phyloP scores from a whole-genome alignment of 495 filamentous ascomycete species.

The Penicillium argentinense region DNA sequence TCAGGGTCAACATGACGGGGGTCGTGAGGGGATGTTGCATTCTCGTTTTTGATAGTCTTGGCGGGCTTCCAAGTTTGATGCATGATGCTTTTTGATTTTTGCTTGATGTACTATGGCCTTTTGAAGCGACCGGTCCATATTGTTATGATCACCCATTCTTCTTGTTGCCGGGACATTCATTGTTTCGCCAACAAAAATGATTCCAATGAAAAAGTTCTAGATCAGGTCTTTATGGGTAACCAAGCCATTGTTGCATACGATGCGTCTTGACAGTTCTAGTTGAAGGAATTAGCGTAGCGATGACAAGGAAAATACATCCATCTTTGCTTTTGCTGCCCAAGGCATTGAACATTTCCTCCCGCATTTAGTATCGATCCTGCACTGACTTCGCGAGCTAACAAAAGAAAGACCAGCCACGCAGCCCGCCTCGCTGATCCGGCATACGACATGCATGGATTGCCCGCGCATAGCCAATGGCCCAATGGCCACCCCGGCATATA shows the following conservation, averaged over 20 bases:
- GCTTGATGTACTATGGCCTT: constrained; percentile 9
- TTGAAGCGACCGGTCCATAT: constrained; percentile 31
- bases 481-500: constrained; percentile 21
- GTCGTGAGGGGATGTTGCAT: background rate
- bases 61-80: constrained; percentile 20
- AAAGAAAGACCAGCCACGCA: constrained; percentile 14
- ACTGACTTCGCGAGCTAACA: background rate
- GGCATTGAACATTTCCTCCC: background rate
- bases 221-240: constrained; percentile 17
- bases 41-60: constrained; percentile 21
- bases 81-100: constrained; percentile 13
- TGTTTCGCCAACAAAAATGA: constrained; percentile 5
- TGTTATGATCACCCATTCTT: constrained; percentile 26
- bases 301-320: constrained; percentile 1
- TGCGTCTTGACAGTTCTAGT: too few relatives aligned
- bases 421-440: constrained; percentile 1
- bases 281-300: background rate
- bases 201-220: constrained; percentile 31
- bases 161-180: background rate
- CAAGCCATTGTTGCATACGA: constrained; percentile 11
- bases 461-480: background rate
- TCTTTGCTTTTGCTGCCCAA: constrained; percentile 10
- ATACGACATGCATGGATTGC: constrained; percentile 15
- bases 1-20: constrained; percentile 11
- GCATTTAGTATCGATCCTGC: constrained; percentile 10